Conservation (phyloP, 805 yeast species). For the Ogataea salicorniae region DNA sequence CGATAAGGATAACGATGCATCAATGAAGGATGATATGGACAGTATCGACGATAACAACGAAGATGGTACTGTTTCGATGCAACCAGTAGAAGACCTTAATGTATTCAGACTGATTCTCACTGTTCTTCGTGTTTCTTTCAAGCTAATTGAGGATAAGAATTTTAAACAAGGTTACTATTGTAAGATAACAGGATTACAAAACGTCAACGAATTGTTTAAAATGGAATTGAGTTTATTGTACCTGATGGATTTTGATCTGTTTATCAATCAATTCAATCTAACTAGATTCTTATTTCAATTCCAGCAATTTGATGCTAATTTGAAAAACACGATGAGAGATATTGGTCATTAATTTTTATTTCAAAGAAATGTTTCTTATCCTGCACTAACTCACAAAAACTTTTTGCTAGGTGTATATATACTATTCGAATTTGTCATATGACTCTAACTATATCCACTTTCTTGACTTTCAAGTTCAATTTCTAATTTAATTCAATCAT, state of each 20-base stretch:
- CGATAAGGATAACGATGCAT: background rate
- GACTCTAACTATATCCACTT: too few species aligned
- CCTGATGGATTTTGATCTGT: slow-evolving; percentile 36
- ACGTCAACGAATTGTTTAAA: slow-evolving; percentile 33
- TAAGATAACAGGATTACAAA: slow-evolving; percentile 40
- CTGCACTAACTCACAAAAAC: background rate
- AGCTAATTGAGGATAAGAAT: slow-evolving; percentile 40
- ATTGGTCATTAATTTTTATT: background rate
- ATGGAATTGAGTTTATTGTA: slow-evolving; percentile 38
- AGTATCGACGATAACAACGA: background rate
- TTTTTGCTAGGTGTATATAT: background rate
- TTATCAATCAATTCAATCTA: slow-evolving; percentile 33
- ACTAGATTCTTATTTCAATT: slow-evolving; percentile 31
- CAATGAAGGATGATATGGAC: background rate
- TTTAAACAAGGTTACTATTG: slow-evolving; percentile 39
- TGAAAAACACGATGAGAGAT: slow-evolving; percentile 1
- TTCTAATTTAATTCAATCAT: too few species aligned
- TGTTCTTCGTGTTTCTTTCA: slow-evolving; percentile 35
- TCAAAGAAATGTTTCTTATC: too few species aligned
- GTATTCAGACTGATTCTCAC: slow-evolving; percentile 37
- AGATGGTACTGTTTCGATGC: slow-evolving; percentile 13
- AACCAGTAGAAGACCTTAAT: slow-evolving; percentile 33
- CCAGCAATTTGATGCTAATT: slow-evolving; percentile 19
- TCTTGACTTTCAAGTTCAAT: too few species aligned
- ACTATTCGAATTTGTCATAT: too few species aligned